Evolutionary conservation across 2,329 filamentous ascomycete species (phyloP), one percentile per base, ranked within the genome.

Genomic region (Aulographum hederae): DNA sequence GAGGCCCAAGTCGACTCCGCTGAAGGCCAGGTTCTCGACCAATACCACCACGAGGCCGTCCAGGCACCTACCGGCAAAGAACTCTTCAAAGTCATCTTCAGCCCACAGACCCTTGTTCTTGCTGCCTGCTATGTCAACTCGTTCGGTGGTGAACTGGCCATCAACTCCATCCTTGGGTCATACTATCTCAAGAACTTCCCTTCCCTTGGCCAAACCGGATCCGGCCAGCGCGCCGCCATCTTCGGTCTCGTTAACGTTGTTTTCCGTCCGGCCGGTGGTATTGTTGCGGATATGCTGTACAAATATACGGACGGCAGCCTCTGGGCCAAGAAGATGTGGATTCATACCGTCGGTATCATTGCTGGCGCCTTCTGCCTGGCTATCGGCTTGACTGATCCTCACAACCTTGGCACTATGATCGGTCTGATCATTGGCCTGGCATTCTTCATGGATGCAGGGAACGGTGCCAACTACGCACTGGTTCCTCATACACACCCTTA

Each of bases 401-500:
- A 72, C 17, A 46, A 64, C 16, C 51, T 74, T 30, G 54, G 63
- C 5, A 71, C 68, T 3, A 74, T 91, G 63, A 73, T 89, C 34
- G 80, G 78, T 1, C 69, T 93, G 4, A 58, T 91, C 6, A 73
- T 75, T 2, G 66, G 80, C 6, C 66, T 84, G 57, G 80, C 78
- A 1, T 65, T 92, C 48, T 92, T 92, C 58, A 56, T 84, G 27
- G 81, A 91, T 50, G 80, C 78, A 2, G 74, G 73, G 26, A 93
- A 93, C 47, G 85, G 85, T 1, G 73, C 80, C 26, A 89, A 80
- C 56, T 93, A 89, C 52, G 71, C 80, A 0, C 65, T 93, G 4
- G 76, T 93, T 16, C 82, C 84, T 3, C 85, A 93, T 47, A 76
- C 92, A 2, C 78, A 85, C 52, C 80, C 81, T 1, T 67, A 65